Conservation (phyloP, 1,284 basidiomycete genomes). For the Entoloma clypeatum region DNA sequence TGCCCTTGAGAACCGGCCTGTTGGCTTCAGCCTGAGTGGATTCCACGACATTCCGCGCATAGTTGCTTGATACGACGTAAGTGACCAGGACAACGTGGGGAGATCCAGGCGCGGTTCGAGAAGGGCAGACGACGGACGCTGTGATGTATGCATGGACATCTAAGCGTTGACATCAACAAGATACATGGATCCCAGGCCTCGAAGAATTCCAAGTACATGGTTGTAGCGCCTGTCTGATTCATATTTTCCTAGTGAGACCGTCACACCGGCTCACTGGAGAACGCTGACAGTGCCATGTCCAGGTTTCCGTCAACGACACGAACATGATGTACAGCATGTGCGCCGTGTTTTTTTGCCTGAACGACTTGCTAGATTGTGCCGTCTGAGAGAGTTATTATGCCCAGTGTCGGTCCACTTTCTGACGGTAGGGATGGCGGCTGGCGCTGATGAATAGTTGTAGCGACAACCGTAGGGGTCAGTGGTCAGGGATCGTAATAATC, state of each 20-base stretch:
- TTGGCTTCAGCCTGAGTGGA: constrained; percentile 68
- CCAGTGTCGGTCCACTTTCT: constrained; percentile 80
- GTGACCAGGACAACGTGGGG: constrained; percentile 83
- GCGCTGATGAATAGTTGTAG: constrained; percentile 41
- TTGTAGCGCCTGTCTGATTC: constrained; percentile 75
- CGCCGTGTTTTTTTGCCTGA: constrained; percentile 67
- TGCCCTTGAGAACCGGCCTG: constrained; percentile 58
- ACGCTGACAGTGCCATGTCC: constrained; percentile 41
- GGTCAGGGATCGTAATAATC: constrained; percentile 50
- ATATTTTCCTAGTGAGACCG: constrained; percentile 52
- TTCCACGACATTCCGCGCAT: constrained; percentile 65
- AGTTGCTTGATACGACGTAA: constrained; percentile 72
- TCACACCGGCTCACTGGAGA: constrained; percentile 49
- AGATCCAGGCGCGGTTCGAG: constrained; percentile 65
- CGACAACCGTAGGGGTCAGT: constrained; percentile 56
- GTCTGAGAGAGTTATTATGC: constrained; percentile 42
- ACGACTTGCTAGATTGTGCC: constrained; percentile 57
- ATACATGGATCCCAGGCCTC: too few relatives aligned
- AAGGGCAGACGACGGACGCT: constrained; percentile 81
- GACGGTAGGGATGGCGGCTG: constrained; percentile 35
- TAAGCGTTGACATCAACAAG: too few relatives aligned
- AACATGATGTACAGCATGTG: constrained; percentile 78
- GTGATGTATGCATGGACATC: constrained; percentile 83
- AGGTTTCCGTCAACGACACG: constrained; percentile 41
- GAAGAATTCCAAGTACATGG: constrained; percentile 53